phyloP scores from a whole-genome alignment of 139 green algal genomes.

The Coelastrella sp. region DNA sequence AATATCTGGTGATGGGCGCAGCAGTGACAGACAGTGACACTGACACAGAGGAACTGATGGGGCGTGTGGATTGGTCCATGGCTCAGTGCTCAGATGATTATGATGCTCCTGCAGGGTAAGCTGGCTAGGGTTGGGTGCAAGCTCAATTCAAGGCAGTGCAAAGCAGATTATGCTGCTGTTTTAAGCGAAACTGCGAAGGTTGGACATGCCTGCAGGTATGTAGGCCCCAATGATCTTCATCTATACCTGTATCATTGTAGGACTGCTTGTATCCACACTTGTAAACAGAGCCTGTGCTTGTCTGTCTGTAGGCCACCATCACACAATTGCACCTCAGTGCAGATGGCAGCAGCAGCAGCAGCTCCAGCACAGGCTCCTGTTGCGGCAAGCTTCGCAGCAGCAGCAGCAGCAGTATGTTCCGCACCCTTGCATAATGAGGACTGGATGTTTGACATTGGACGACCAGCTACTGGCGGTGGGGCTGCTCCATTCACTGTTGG shows the following conservation, averaged over 20 bases:
- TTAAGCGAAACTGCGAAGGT: no score
- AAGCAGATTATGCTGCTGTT: no score
- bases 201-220: no score
- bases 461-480: neutral
- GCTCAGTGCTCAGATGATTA: slow-evolving; percentile 48
- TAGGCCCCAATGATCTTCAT: no score
- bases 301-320: neutral
- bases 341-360: neutral
- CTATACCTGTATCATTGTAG: no score
- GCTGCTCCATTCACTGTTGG: neutral
- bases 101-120: slow-evolving; percentile 11
- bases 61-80: slow-evolving; percentile 35
- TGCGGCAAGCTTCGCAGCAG: neutral
- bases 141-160: no score
- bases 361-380: neutral
- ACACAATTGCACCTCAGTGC: neutral
- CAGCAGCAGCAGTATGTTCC: neutral
- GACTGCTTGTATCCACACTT: no score
- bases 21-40: slow-evolving; percentile 35
- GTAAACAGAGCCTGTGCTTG: no score
- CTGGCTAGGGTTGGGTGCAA: neutral
- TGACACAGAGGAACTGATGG: slow-evolving; percentile 45
- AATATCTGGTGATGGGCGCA: neutral
- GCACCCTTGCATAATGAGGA: neutral
- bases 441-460: slow-evolving; percentile 43